A percentile compares a stretch with the other conserved stretches of the same genome.
Evolutionary conservation across 2,329 filamentous ascomycete genomes (phyloP).

Genomic region (Epichloe bromicola): DNA sequence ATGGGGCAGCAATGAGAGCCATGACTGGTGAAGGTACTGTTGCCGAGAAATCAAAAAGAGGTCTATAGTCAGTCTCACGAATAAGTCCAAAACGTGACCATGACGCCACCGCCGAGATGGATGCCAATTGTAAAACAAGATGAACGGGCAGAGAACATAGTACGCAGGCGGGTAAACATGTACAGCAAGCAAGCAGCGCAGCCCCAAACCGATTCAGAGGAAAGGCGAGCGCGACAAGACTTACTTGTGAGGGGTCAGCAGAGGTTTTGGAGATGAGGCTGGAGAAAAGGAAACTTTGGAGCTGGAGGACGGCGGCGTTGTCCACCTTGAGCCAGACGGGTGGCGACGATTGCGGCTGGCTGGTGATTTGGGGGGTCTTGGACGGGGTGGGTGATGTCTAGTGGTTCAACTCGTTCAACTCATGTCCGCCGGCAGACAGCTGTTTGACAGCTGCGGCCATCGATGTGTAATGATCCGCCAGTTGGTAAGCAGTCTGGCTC

Average conservation of each 20-base stretch:
- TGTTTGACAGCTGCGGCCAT: too few relatives aligned
- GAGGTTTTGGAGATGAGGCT: neutral
- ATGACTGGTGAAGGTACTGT: constrained; percentile 20
- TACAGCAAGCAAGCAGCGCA: too few relatives aligned
- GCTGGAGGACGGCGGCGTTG: constrained; percentile 2
- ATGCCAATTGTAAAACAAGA: neutral
- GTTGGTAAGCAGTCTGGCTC: too few relatives aligned
- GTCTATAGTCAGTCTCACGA: neutral
- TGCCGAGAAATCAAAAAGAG: neutral
- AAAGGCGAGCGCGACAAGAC: neutral
- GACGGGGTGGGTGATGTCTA: too few relatives aligned
- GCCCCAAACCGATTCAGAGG: neutral
- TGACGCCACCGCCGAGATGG: neutral
- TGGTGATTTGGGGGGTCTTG: neutral
- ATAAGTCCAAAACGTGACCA: neutral
- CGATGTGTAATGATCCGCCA: too few relatives aligned
- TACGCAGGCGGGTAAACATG: neutral
- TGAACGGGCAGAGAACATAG: neutral
- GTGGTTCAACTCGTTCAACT: too few relatives aligned
- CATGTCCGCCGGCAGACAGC: too few relatives aligned
- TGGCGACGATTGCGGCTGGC: neutral
- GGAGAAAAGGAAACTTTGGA: neutral
- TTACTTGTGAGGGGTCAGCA: neutral
- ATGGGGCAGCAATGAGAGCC: constrained; percentile 43
- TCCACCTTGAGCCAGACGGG: neutral